A percentile compares a stretch with the other conserved stretches of the same genome.
phyloP scores from a whole-genome alignment of 2,329 filamentous ascomycete genomes.

The Hymenoscyphus linearis region DNA sequence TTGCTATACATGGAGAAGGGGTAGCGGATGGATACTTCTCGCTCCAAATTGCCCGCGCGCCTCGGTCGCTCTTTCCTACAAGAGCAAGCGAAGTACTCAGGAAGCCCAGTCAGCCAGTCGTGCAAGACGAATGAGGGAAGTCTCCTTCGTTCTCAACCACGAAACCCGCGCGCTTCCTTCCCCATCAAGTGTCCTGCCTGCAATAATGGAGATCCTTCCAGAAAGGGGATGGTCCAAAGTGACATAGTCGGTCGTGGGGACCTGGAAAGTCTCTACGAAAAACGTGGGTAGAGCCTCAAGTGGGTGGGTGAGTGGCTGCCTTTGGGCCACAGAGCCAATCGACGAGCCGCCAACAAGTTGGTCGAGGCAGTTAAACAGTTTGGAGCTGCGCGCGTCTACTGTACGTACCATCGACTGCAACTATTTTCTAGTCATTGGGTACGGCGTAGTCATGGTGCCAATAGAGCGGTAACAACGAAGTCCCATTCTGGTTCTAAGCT shows the following conservation, averaged over 20 bases:
- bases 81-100: neutral
- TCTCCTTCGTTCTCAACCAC: slow-evolving; percentile 9
- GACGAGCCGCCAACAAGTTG: neutral
- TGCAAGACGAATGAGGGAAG: slow-evolving; percentile 8
- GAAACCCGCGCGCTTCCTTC: slow-evolving; percentile 25
- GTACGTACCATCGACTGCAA: neutral
- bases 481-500: too few relatives aligned
- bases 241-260: slow-evolving; percentile 1
- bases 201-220: slow-evolving; percentile 11
- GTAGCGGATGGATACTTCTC: slow-evolving; percentile 12
- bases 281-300: slow-evolving; percentile 24
- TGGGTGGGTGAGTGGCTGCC: slow-evolving; percentile 24
- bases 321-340: slow-evolving; percentile 15
- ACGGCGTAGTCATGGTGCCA: neutral
- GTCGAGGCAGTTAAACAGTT: neutral
- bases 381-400: slow-evolving; percentile 16
- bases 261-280: neutral
- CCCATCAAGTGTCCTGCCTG: slow-evolving; percentile 19
- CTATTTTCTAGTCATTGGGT: neutral
- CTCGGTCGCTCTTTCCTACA: slow-evolving; percentile 11
- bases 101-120: slow-evolving; percentile 24
- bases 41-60: slow-evolving; percentile 24
- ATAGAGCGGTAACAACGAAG: neutral
- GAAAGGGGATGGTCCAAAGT: neutral
- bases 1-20: neutral